phyloP scores from a whole-genome alignment of 208 protist species.

The Acanthamoeba divionensis region DNA sequence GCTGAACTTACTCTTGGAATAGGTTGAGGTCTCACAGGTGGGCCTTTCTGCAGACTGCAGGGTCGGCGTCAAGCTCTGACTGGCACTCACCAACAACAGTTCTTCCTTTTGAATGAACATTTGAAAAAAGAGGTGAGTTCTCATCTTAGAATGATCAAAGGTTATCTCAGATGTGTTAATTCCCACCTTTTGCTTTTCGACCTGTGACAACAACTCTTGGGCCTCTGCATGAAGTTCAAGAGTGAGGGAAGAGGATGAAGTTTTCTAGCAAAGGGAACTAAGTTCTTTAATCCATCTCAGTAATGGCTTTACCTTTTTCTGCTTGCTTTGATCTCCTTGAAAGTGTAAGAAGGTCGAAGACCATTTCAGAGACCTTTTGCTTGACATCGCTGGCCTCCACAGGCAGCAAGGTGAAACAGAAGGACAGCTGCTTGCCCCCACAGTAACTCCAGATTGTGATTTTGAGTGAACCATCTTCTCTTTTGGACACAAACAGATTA shows the following conservation, averaged over 20 bases:
- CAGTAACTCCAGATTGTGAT: slow-evolving; percentile 2
- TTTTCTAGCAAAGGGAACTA: too few species aligned
- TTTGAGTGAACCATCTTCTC: background rate
- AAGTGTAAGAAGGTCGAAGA: slow-evolving; percentile 19
- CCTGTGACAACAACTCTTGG: background rate
- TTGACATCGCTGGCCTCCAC: background rate
- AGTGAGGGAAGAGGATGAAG: background rate
- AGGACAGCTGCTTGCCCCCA: background rate
- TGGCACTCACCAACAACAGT: too few species aligned
- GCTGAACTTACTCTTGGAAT: too few species aligned
- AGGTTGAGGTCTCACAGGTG: too few species aligned
- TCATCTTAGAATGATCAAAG: background rate
- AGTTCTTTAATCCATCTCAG: too few species aligned
- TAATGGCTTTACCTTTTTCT: background rate
- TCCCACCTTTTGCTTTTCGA: background rate
- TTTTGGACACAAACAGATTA: background rate
- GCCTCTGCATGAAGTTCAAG: background rate
- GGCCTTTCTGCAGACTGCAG: too few species aligned
- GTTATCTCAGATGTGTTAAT: background rate
- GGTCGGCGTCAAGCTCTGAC: too few species aligned
- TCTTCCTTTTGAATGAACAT: background rate
- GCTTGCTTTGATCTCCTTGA: background rate
- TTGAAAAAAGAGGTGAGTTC: too few species aligned
- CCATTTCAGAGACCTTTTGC: slow-evolving; percentile 2
- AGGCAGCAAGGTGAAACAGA: background rate